A percentile compares a stretch with the other conserved stretches of the same genome.
Evolutionary conservation across 345 rosid genomes (phyloP).

Genomic region (Toxicodendron radicans): DNA sequence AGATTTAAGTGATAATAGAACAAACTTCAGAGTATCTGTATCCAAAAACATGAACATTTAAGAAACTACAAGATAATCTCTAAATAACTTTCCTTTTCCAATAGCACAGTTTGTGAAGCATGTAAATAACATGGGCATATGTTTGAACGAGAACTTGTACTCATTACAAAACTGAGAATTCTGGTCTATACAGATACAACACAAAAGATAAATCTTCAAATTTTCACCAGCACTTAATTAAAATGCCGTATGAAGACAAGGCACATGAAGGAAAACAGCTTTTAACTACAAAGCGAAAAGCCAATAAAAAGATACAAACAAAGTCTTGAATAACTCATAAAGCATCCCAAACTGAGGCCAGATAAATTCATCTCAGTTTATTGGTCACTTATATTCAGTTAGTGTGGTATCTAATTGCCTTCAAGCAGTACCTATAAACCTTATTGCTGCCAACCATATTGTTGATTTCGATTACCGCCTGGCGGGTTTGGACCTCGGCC

Average conservation of each 20-base stretch:
- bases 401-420: not conserved
- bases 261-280: not conserved
- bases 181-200: not conserved
- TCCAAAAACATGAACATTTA: no score
- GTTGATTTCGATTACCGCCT: slow-evolving; percentile 89
- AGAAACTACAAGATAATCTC: no score
- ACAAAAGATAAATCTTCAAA: not conserved
- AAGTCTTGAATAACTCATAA: not conserved
- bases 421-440: not conserved
- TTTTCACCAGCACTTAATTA: not conserved
- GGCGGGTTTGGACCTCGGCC: slow-evolving; percentile 84
- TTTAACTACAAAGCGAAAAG: not conserved
- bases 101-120: no score
- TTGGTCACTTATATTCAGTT: not conserved
- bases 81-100: no score
- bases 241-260: not conserved
- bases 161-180: not conserved
- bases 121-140: not conserved
- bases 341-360: not conserved
- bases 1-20: no score
- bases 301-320: not conserved
- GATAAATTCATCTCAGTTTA: not conserved
- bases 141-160: not conserved
- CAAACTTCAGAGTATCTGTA: no score
- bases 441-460: slow-evolving; percentile 72